Base-by-base conservation (phyloP, 306 rosid species). In the Glycyrrhiza uralensis region DNA sequence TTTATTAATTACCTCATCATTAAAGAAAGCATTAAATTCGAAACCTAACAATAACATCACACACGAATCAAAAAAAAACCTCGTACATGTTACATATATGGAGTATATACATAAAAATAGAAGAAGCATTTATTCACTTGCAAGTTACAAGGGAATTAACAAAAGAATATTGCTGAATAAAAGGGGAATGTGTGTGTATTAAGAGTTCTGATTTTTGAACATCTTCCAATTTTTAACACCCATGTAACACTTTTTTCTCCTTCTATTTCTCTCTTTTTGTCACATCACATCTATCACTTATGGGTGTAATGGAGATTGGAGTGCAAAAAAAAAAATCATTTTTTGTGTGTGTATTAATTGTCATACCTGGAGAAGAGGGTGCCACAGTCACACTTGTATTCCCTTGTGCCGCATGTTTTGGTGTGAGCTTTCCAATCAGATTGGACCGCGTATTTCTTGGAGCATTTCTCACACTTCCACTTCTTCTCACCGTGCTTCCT, bases 381-480 rank as follows among this genome's bases (percentile, higher is more conserved):
- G 33, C 98, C 98, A 77, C 97, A 93, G 74, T 93, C 97, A 15
- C 98, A 93, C 75, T 89, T 93, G 45, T 91, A 93, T 76, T 93
- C 98, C 69, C 98, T 72, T 28, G 98, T 93, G 5, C 98, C 98
- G 70, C 98, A 93, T 0, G 98, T 93, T 71, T 93, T 93, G 50
- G 87, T 81, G 82, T 93, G 98, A 66, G 98, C 98, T 75, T 93
- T 93, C 98, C 98, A 93, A 71, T 93, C 97, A 0, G 97, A 93
- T 56, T 91, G 98, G 41, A 93, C 97, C 0, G 98, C 98, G 55
- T 93, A 93, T 75, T 91, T 93, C 88, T 93, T 93, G 0, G 98
- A 89, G 76, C 98, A 93, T 77, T 91, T 93, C 0, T 91, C 97
- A 51, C 98, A 93, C 87, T 91, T 93, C 98, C 98, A 93, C 83